A percentile compares a stretch with the other conserved stretches of the same genome.
These are phyloP conservation scores for Thielaviopsis musarum DNA, from an alignment of 2,329 filamentous ascomycete genomes.

Conservation along the genomic window DNA sequence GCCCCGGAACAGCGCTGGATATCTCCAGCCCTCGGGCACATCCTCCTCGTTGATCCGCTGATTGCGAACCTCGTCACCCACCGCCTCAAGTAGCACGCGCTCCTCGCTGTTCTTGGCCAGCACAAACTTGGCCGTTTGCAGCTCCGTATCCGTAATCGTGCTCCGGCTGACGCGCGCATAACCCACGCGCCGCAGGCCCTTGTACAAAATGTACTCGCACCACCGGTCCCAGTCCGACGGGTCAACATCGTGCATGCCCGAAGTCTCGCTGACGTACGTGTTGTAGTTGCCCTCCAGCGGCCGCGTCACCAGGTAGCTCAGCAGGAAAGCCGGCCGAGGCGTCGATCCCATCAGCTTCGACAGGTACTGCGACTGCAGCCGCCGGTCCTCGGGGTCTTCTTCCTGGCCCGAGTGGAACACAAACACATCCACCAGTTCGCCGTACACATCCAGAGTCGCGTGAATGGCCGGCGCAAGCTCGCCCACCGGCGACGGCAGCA, in stretches of 20 bases:
- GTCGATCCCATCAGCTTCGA: conserved; percentile 75
- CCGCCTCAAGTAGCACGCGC: conserved; percentile 24
- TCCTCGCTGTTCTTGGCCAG: conserved; percentile 51
- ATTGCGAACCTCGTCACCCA: conserved; percentile 37
- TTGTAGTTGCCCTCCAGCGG: conserved; percentile 92
- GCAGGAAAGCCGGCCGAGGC: conserved; percentile 62
- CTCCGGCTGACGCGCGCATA: conserved; percentile 80
- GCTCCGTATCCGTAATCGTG: conserved; percentile 91
- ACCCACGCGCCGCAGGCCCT: conserved; percentile 66
- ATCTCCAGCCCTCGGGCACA: conserved; percentile 61
- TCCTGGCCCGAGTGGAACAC: conserved; percentile 99
- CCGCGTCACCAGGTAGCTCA: conserved; percentile 85
- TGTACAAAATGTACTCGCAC: conserved; percentile 98
- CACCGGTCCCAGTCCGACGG: conserved; percentile 86
- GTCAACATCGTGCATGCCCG: conserved; percentile 92
- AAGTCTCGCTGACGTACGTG: conserved; percentile 71
- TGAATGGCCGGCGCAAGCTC: conserved; percentile 93
- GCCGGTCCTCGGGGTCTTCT: conserved; percentile 82
- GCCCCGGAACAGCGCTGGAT: conserved; percentile 71
- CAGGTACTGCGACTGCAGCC: conserved; percentile 74
- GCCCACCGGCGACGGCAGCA: conserved; percentile 82
- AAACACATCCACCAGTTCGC: conserved; percentile 76
- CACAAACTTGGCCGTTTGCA: conserved; percentile 91
- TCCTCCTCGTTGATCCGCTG: conserved; percentile 48
- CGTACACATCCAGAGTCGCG: conserved; percentile 89